Percentiles rank a stretch among this genome's conserved stretches.
Conservation (phyloP, 1,139 yeast species). For the Hyphopichia khmerensis region DNA sequence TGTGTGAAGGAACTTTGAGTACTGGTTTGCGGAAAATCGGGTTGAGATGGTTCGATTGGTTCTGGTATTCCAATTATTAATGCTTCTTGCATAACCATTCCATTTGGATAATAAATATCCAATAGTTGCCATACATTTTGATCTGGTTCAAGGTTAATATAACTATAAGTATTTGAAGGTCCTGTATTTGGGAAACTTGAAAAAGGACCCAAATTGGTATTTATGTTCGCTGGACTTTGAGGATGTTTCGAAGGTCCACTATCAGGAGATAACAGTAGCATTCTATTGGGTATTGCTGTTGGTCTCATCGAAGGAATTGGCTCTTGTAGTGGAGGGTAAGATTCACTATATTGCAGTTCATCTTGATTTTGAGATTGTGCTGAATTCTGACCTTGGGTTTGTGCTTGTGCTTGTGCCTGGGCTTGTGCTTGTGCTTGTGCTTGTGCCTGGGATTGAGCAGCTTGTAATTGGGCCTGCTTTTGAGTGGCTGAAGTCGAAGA, state of each 20-base stretch:
- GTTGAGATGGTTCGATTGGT: background rate
- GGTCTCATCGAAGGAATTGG: conserved; percentile 7
- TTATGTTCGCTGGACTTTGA: conserved; percentile 2
- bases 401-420: conserved; percentile 1
- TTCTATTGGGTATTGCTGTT: conserved; percentile 1
- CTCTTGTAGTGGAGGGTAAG: conserved; percentile 3
- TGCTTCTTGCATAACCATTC: conserved; percentile 71
- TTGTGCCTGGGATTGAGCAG: conserved; percentile 1
- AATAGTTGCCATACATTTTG: conserved; percentile 57
- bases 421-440: conserved; percentile 1
- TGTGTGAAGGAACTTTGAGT: background rate
- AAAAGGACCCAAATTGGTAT: background rate
- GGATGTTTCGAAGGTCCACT: background rate
- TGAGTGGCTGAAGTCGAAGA: conserved; percentile 1
- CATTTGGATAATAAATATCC: conserved; percentile 62
- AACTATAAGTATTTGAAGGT: conserved; percentile 9
- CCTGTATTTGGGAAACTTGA: background rate
- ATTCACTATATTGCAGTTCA: background rate
- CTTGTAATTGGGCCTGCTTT: conserved; percentile 3
- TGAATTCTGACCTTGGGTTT: background rate
- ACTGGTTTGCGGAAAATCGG: background rate
- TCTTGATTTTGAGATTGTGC: background rate
- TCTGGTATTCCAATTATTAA: conserved; percentile 52
- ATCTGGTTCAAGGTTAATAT: conserved; percentile 59
- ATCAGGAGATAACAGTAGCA: conserved; percentile 11